Conservation (phyloP, 2,329 filamentous ascomycete species). For the Aspergillus puulaauensis region DNA sequence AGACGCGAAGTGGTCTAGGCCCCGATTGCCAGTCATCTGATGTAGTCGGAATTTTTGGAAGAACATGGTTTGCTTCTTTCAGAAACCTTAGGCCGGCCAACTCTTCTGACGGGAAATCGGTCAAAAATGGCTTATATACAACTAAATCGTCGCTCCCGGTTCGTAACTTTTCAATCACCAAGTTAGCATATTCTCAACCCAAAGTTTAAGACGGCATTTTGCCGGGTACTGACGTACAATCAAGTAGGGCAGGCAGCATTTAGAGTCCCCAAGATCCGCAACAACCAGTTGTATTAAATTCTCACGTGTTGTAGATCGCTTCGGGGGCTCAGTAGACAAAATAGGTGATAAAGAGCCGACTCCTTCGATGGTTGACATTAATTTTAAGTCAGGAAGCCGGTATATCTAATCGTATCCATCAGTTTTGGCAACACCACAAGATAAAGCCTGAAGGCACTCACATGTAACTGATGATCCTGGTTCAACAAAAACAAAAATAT, state of each 20-base stretch:
- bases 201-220: not conserved
- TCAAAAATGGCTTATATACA: slow-evolving; percentile 78
- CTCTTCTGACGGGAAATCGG: slow-evolving; percentile 21
- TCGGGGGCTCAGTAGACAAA: slow-evolving; percentile 69
- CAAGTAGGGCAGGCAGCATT: slow-evolving; percentile 71
- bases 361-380: slow-evolving; percentile 73
- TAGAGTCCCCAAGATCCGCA: slow-evolving; percentile 77
- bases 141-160: slow-evolving; percentile 78
- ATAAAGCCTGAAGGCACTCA: slow-evolving; percentile 46
- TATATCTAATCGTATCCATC: slow-evolving; percentile 60
- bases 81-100: slow-evolving; percentile 63
- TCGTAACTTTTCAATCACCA: slow-evolving; percentile 58
- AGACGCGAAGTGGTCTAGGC: slow-evolving; percentile 44
- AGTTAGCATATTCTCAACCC: slow-evolving; percentile 8
- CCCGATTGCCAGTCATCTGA: slow-evolving; percentile 26
- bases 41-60: slow-evolving; percentile 59
- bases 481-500: slow-evolving; percentile 76
- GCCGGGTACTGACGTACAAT: slow-evolving; percentile 58
- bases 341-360: slow-evolving; percentile 75
- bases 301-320: slow-evolving; percentile 71
- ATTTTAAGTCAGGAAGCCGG: slow-evolving; percentile 69
- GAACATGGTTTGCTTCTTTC: slow-evolving; percentile 68
- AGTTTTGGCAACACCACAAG: not conserved
- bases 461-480: slow-evolving; percentile 70
- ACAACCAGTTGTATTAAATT: slow-evolving; percentile 76